A percentile compares a stretch with the other conserved stretches of the same genome.
These are phyloP conservation scores for Echinochloa phyllopogon DNA, from an alignment of 176 grass and related monocot species.

Conservation along the genomic window DNA sequence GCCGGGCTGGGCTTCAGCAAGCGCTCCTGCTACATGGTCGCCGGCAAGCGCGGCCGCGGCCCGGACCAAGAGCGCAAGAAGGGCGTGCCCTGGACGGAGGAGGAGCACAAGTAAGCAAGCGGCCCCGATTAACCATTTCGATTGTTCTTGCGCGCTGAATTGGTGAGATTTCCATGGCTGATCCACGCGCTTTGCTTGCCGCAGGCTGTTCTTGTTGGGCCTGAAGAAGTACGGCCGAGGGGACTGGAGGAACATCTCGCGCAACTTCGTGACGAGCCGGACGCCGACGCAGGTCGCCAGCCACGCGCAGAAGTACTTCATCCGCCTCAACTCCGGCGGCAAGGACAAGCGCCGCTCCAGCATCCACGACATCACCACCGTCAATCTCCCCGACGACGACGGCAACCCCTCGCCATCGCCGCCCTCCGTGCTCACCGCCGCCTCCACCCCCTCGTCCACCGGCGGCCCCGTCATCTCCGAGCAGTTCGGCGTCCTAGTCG, in stretches of 20 bases:
- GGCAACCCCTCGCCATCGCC: slow-evolving; percentile 57
- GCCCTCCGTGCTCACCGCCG: slow-evolving; percentile 55
- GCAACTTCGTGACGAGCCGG: slow-evolving; percentile 88
- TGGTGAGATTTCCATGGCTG: background rate
- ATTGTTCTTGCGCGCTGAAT: background rate
- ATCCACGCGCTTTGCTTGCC: background rate
- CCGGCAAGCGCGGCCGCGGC: slow-evolving; percentile 67
- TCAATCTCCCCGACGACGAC: slow-evolving; percentile 81
- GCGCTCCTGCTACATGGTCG: slow-evolving; percentile 65
- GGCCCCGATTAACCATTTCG: background rate
- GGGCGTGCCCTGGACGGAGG: slow-evolving; percentile 96
- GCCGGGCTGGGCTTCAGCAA: slow-evolving; percentile 45
- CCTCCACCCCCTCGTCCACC: slow-evolving; percentile 37
- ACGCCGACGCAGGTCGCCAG: slow-evolving; percentile 98
- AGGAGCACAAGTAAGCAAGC: slow-evolving; percentile 89
- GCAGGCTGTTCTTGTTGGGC: slow-evolving; percentile 84
- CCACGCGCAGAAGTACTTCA: slow-evolving; percentile 99
- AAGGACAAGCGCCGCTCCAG: slow-evolving; percentile 99
- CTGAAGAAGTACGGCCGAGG: slow-evolving; percentile 90
- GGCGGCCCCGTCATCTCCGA: slow-evolving; percentile 36
- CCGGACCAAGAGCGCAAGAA: slow-evolving; percentile 94
- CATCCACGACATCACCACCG: slow-evolving; percentile 99
- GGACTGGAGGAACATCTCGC: slow-evolving; percentile 98
- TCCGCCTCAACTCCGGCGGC: slow-evolving; percentile 89
- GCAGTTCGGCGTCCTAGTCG: slow-evolving; percentile 61